Evolutionary conservation across 768 basidiomycete genomes (phyloP).

Genomic region (Tylopilus felleus): DNA sequence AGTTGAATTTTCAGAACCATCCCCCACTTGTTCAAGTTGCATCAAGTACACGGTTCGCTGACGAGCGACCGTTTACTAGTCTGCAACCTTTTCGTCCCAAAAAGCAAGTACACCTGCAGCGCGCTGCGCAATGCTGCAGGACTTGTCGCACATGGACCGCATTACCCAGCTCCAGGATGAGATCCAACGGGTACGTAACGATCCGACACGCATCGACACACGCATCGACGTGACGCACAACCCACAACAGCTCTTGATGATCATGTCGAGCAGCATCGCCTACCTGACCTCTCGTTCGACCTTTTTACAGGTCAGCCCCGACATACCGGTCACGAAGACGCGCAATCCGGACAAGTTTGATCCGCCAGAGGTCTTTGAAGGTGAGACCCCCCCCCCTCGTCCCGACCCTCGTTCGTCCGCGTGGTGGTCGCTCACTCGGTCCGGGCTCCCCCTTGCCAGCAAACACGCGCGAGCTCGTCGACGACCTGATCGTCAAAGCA

Average conservation of each 20-base stretch:
- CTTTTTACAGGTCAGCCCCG: conserved; percentile 73
- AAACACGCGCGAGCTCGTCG: conserved; percentile 80
- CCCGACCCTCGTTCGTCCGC: not conserved
- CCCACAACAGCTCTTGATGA: conserved; percentile 66
- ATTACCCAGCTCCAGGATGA: conserved; percentile 95
- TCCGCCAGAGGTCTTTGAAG: conserved; percentile 70
- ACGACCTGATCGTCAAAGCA: conserved; percentile 79
- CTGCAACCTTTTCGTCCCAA: no score
- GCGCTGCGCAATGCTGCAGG: conserved; percentile 87
- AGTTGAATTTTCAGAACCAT: no score
- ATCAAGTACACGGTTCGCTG: no score
- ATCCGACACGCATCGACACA: no score
- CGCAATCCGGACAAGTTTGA: conserved; percentile 72
- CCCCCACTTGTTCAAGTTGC: no score
- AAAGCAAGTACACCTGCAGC: no score
- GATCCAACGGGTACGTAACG: conserved; percentile 67
- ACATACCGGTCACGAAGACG: conserved; percentile 82
- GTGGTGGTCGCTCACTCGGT: not conserved
- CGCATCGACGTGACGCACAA: no score
- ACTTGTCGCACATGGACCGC: conserved; percentile 92
- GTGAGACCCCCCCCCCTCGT: conserved; percentile 31
- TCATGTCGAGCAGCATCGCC: conserved; percentile 79
- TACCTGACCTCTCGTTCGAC: conserved; percentile 77
- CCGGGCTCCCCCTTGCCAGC: conserved; percentile 38
- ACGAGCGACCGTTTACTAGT: no score